A percentile compares a stretch with the other conserved stretches of the same genome.
Evolutionary conservation across 495 filamentous ascomycete genomes (phyloP).

Genomic region (Chaetomium tenue): DNA sequence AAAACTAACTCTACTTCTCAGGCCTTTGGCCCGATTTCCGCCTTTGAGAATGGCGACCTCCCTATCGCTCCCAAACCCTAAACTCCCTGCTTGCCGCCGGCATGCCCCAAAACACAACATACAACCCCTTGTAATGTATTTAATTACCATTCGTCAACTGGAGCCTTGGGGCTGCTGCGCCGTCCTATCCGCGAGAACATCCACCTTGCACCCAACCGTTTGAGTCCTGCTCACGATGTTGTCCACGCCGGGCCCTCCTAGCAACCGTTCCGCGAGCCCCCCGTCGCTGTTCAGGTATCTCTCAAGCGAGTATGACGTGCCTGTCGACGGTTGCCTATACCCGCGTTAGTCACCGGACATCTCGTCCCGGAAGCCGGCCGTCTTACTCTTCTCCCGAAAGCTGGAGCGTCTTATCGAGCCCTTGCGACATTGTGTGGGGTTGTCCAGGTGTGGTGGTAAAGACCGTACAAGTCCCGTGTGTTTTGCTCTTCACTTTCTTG

Average conservation of each 20-base stretch:
- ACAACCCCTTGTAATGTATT: background rate
- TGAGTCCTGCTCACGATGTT: conserved; percentile 13
- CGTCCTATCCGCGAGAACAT: conserved; percentile 19
- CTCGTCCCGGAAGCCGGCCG: background rate
- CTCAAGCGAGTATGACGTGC: conserved; percentile 19
- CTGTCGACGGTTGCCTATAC: background rate
- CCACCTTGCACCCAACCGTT: conserved; percentile 14
- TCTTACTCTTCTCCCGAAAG: conserved; percentile 30
- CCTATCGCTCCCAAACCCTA: conserved; percentile 5
- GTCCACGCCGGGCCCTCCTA: conserved; percentile 11
- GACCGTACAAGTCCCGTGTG: background rate
- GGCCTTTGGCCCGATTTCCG: conserved; percentile 31
- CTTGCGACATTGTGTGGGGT: conserved; percentile 9
- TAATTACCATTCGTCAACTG: background rate
- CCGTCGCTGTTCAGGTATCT: conserved; percentile 23
- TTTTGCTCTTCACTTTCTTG: background rate
- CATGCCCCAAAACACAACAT: background rate
- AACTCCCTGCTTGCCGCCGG: background rate
- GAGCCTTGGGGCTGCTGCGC: background rate
- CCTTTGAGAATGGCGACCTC: conserved; percentile 16
- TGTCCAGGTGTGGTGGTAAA: background rate
- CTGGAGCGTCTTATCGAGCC: background rate
- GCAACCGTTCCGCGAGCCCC: conserved; percentile 26
- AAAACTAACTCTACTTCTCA: background rate
- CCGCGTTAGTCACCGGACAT: background rate